These are phyloP conservation scores for Simplicillium sp. DNA, from an alignment of 2,329 filamentous ascomycete species.

Conservation along the genomic window DNA sequence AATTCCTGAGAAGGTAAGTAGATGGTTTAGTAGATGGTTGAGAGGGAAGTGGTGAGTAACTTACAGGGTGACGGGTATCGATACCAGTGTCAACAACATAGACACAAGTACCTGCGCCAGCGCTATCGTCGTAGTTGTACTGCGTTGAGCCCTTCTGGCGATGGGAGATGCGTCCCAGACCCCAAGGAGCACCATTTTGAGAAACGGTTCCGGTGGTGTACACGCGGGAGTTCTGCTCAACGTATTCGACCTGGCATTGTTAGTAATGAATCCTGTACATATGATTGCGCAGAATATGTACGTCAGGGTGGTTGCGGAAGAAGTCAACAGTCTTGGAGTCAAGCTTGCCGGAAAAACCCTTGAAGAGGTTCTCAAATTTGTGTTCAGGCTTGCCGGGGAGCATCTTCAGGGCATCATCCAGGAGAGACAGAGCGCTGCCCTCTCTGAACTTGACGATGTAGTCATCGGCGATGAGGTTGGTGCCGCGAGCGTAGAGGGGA, in stretches of 20 bases:
- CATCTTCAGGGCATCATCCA: conserved; percentile 7
- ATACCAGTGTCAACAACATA: conserved; percentile 18
- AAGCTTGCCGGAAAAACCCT: conserved; percentile 8
- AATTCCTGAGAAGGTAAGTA: conserved; percentile 8
- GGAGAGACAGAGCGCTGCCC: conserved; percentile 3
- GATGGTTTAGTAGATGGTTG: neutral
- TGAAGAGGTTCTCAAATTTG: conserved; percentile 8
- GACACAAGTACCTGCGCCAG: conserved; percentile 13
- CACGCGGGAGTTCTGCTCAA: conserved; percentile 24
- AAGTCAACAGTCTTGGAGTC: conserved; percentile 5
- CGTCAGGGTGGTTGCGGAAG: conserved; percentile 9
- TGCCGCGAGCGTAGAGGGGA: conserved; percentile 6
- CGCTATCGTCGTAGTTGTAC: conserved; percentile 12
- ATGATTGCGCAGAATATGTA: neutral
- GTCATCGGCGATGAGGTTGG: conserved; percentile 9
- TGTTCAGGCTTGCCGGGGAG: conserved; percentile 7
- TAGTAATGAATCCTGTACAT: neutral
- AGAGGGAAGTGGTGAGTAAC: conserved; percentile 7
- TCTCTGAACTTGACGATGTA: conserved; percentile 15
- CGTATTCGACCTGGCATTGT: conserved; percentile 17
- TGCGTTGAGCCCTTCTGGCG: conserved; percentile 4
- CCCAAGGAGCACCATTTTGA: conserved; percentile 12
- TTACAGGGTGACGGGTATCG: conserved; percentile 14
- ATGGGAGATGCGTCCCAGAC: conserved; percentile 13
- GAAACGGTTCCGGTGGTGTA: conserved; percentile 4